phyloP scores from a whole-genome alignment of 805 yeast genomes.

The Candida awuae region DNA sequence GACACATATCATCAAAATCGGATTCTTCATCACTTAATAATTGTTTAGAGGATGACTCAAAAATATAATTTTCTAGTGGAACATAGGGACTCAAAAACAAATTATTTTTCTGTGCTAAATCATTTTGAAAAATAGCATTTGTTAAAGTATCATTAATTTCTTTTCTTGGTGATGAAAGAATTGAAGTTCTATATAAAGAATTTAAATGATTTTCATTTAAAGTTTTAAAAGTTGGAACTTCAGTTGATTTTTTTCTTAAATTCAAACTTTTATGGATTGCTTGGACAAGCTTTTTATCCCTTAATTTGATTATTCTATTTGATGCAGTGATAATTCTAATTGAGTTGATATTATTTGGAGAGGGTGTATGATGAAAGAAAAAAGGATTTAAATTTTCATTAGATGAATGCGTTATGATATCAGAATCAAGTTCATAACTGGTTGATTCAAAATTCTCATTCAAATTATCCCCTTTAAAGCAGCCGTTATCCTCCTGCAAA shows the following conservation, averaged over 20 bases:
- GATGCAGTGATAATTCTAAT: constrained; percentile 8
- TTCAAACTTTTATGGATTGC: constrained; percentile 7
- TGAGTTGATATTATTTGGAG: constrained; percentile 6
- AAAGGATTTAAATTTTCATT: constrained; percentile 7
- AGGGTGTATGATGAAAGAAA: constrained; percentile 8
- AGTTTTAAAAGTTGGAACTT: not conserved
- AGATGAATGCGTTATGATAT: constrained; percentile 1
- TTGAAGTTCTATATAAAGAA: not conserved
- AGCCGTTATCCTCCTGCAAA: constrained; percentile 1
- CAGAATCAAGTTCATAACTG: constrained; percentile 9
- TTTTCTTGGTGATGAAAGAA: constrained; percentile 6
- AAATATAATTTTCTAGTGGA: not conserved
- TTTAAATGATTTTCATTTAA: constrained; percentile 1
- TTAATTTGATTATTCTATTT: constrained; percentile 7
- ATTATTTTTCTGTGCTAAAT: not conserved
- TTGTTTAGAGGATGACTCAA: not conserved
- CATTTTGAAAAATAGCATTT: constrained; percentile 1
- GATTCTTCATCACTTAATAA: not conserved
- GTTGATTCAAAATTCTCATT: constrained; percentile 7
- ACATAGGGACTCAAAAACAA: not conserved
- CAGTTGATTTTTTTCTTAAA: not conserved
- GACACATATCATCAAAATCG: not conserved
- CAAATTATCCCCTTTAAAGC: not conserved
- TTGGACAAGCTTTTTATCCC: constrained; percentile 6
- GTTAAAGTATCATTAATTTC: constrained; percentile 2